These are phyloP conservation scores for Tripidium arundinaceum DNA, from an alignment of 202 grass and related monocot genomes.

Conservation along the genomic window DNA sequence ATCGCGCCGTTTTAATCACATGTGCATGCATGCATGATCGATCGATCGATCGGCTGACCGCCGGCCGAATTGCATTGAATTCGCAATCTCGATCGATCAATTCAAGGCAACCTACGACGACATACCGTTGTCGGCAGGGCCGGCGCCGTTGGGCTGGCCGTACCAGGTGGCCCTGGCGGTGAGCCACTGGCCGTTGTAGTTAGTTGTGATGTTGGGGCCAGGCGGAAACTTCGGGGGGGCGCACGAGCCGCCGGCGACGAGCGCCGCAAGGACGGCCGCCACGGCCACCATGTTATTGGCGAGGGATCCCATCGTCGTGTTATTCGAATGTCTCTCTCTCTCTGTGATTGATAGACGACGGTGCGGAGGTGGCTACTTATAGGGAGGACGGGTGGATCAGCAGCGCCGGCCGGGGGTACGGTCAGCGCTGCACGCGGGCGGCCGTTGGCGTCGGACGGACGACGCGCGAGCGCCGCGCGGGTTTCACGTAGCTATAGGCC, in stretches of 20 bases:
- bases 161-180: constrained; percentile 68
- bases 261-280: not conserved
- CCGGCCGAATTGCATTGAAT: not conserved
- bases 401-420: not conserved
- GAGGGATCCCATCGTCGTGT: not conserved
- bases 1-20: not conserved
- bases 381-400: not conserved
- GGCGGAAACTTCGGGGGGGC: not conserved
- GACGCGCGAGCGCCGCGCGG: not conserved
- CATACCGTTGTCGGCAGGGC: constrained; percentile 59
- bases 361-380: not conserved
- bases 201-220: constrained; percentile 42
- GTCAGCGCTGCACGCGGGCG: not conserved
- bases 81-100: too few species aligned
- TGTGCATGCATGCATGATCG: too few species aligned
- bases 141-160: constrained; percentile 45
- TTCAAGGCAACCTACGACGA: not conserved
- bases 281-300: not conserved
- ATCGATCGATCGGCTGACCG: not conserved
- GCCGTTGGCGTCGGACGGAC: not conserved
- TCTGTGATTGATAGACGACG: too few species aligned
- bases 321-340: not conserved
- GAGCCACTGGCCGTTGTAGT: constrained; percentile 31
- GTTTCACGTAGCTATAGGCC: not conserved
- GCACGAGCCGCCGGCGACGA: not conserved